Base-by-base conservation (phyloP, 345 rosid species). In the Ceriops decandra region DNA sequence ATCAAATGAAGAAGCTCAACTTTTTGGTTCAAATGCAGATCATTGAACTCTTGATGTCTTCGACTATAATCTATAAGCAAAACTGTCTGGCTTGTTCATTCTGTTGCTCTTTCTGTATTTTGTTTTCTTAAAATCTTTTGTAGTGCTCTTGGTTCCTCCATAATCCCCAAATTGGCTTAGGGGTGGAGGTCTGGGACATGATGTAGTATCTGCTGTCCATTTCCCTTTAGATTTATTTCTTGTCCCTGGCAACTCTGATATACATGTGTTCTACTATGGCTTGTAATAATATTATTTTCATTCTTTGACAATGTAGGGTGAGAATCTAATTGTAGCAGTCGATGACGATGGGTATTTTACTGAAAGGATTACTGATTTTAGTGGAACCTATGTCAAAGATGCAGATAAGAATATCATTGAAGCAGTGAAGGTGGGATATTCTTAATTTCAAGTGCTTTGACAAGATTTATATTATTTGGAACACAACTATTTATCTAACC, bases 291-390 rank as follows among this genome's bases (percentile, higher is more conserved):
- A 56, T 16, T 20, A 35, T 8, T 52, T 66, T 66, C 47, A 17
- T 38, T 70, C 67, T 26, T 58, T 51, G 19, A 27, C 13, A 0
- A 26, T 72, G 60, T 74, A 91, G 98, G 97, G 92, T 8, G 98
- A 88, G 68, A 82, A 79, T 66, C 75, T 95, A 77, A 79, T 88
- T 28, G 98, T 95, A 58, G 88, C 97, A 22, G 99, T 95, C 76
- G 99, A 95, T 75, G 98, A 92, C 62, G 99, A 95, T 80, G 99
- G 99, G 56, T 84, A 71, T 72, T 95, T 95, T 77, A 86, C 87
- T 57, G 89, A 77, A 69, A 91, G 83, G 79, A 82, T 95, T 74
- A 62, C 91, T 17, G 92, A 90, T 63, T 95, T 95, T 67, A 59
- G 76, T 58, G 96, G 97, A 64, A 64, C 82, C 36, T 85, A 91